A percentile compares a stretch with the other conserved stretches of the same genome.
phyloP scores from a whole-genome alignment of 2,329 filamentous ascomycete genomes.

The Calonectria hawksworthii region DNA sequence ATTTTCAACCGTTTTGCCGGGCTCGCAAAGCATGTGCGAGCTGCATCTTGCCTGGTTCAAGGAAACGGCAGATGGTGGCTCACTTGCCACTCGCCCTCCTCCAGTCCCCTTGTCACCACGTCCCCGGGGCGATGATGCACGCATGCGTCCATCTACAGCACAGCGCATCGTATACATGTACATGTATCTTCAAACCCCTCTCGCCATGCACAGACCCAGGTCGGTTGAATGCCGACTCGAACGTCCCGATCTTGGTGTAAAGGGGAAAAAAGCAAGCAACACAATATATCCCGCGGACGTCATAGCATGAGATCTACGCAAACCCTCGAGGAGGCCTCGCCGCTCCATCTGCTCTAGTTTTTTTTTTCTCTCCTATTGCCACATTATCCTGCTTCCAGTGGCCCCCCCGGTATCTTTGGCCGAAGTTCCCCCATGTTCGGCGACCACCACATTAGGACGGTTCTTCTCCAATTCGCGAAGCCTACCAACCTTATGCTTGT shows the following conservation, averaged over 20 bases:
- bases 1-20: slow-evolving; percentile 22
- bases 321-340: slow-evolving; percentile 17
- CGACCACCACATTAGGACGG: slow-evolving; percentile 21
- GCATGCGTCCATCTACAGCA: not conserved
- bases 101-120: slow-evolving; percentile 8
- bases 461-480: slow-evolving; percentile 25
- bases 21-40: slow-evolving; percentile 29
- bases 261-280: slow-evolving; percentile 7
- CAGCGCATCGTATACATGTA: not conserved
- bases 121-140: not conserved
- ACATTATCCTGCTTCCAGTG: not conserved
- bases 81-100: not conserved
- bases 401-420: slow-evolving; percentile 1
- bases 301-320: slow-evolving; percentile 25
- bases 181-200: not conserved
- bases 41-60: slow-evolving; percentile 10
- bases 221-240: slow-evolving; percentile 15
- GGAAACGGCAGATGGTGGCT: slow-evolving; percentile 10
- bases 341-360: not conserved
- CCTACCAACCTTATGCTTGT: slow-evolving; percentile 28
- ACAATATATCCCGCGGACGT: slow-evolving; percentile 7
- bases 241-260: slow-evolving; percentile 17
- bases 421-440: slow-evolving; percentile 13
- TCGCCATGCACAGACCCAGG: slow-evolving; percentile 6
- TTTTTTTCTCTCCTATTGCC: slow-evolving; percentile 5